Evolutionary conservation across 2,329 filamentous ascomycete genomes (phyloP).

Genomic region (Fonsecaea multimorphosa): DNA sequence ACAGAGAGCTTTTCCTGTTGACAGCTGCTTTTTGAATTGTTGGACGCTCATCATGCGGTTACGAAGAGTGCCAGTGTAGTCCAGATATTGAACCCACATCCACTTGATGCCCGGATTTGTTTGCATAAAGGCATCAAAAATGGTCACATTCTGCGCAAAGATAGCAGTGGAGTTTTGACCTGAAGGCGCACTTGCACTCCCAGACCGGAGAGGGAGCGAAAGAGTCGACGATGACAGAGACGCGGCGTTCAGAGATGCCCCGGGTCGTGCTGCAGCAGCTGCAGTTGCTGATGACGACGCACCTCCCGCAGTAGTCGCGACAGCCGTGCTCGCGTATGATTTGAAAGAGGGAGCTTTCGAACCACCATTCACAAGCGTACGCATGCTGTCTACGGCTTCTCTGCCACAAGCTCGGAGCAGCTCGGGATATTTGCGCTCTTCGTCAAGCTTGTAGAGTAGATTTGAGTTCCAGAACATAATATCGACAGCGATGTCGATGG

Average conservation of each 20-base stretch:
- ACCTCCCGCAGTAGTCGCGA: conserved; percentile 20
- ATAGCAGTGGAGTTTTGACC: conserved; percentile 25
- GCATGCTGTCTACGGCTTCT: conserved; percentile 32
- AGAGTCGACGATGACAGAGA: conserved; percentile 11
- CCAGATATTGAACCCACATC: conserved; percentile 76
- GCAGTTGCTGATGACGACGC: conserved; percentile 4
- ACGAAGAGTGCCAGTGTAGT: conserved; percentile 74
- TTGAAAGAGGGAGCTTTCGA: conserved; percentile 34
- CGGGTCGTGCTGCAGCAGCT: conserved; percentile 11
- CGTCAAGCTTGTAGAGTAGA: conserved; percentile 69
- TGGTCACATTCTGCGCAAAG: conserved; percentile 34
- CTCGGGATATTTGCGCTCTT: conserved; percentile 42
- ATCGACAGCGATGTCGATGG: conserved; percentile 67
- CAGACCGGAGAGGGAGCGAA: conserved; percentile 18
- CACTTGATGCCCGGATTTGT: conserved; percentile 64
- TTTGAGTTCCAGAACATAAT: conserved; percentile 81
- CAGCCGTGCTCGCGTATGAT: conserved; percentile 34
- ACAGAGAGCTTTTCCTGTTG: conserved; percentile 59
- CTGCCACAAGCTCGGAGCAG: conserved; percentile 38
- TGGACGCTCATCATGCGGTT: conserved; percentile 71
- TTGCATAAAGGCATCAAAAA: conserved; percentile 56
- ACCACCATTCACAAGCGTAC: conserved; percentile 38
- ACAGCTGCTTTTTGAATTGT: conserved; percentile 58
- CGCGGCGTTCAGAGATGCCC: conserved; percentile 18
- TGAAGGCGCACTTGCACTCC: conserved; percentile 23